Conservation (phyloP, 306 rosid genomes). For the Macrotyloma uniflorum region DNA sequence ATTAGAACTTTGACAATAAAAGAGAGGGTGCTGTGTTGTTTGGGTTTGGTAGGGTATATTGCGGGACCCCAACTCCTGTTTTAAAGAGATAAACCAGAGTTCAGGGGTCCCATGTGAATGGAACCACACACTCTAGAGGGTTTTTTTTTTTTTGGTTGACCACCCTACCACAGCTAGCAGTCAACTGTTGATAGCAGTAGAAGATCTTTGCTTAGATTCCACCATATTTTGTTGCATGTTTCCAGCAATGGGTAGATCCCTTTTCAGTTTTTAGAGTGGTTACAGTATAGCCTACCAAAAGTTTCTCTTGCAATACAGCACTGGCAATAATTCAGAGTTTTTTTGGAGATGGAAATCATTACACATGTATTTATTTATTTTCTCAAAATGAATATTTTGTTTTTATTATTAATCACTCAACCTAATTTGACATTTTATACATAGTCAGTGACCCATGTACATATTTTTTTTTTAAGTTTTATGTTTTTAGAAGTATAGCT, state of each 20-base stretch:
- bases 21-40: not conserved
- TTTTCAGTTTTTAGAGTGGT: slow-evolving; percentile 26
- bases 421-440: no score
- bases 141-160: not conserved
- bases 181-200: slow-evolving; percentile 11
- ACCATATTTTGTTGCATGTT: slow-evolving; percentile 46
- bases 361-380: not conserved
- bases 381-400: not conserved
- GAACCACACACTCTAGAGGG: slow-evolving; percentile 16
- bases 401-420: not conserved
- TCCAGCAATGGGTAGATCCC: slow-evolving; percentile 22
- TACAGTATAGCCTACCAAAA: slow-evolving; percentile 21
- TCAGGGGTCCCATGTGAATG: slow-evolving; percentile 70
- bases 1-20: slow-evolving; percentile 28
- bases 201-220: slow-evolving; percentile 36
- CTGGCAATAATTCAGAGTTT: not conserved
- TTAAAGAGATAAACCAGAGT: slow-evolving; percentile 33
- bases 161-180: slow-evolving; percentile 16
- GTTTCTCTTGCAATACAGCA: not conserved
- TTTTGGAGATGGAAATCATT: slow-evolving; percentile 27
- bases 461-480: no score
- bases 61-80: slow-evolving; percentile 39
- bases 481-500: not conserved
- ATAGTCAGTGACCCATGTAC: no score
- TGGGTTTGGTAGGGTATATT: slow-evolving; percentile 29